phyloP scores from a whole-genome alignment of 2,329 filamentous ascomycete genomes.

The Sporothrix phasma region DNA sequence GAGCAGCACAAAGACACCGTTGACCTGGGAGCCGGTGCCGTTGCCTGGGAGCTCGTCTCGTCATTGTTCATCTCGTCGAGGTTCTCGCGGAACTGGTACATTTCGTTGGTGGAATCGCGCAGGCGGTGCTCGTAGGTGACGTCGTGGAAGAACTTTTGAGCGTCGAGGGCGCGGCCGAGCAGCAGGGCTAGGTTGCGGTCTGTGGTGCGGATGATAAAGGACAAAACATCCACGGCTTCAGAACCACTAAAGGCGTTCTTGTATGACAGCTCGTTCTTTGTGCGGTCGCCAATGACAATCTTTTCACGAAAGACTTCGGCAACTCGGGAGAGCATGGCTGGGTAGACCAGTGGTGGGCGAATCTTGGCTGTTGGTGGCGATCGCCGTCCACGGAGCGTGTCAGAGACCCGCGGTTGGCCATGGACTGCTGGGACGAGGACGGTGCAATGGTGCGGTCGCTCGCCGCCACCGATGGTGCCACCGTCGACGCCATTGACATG shows the following conservation, averaged over 20 bases:
- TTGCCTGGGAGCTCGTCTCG: slow-evolving; percentile 41
- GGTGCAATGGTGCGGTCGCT: slow-evolving; percentile 37
- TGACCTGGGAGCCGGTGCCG: slow-evolving; percentile 41
- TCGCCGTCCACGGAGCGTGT: slow-evolving; percentile 44
- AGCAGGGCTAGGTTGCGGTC: slow-evolving; percentile 90
- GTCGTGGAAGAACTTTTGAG: slow-evolving; percentile 98
- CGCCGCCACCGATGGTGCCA: slow-evolving; percentile 54
- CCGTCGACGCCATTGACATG: slow-evolving; percentile 88
- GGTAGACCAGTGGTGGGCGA: slow-evolving; percentile 80
- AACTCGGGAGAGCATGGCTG: slow-evolving; percentile 84
- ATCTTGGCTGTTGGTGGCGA: slow-evolving; percentile 49
- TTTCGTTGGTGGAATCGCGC: slow-evolving; percentile 85
- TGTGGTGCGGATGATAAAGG: slow-evolving; percentile 93
- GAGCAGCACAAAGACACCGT: slow-evolving; percentile 91
- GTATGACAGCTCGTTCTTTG: slow-evolving; percentile 94
- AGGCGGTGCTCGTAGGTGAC: slow-evolving; percentile 95
- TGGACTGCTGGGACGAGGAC: slow-evolving; percentile 24
- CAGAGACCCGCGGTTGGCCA: slow-evolving; percentile 47
- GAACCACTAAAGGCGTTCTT: slow-evolving; percentile 94
- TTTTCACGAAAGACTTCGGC: slow-evolving; percentile 86
- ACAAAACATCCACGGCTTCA: slow-evolving; percentile 90
- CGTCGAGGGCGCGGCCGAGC: slow-evolving; percentile 82
- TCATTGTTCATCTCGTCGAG: slow-evolving; percentile 81
- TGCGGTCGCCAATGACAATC: slow-evolving; percentile 74
- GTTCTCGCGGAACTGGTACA: slow-evolving; percentile 94